Base-by-base conservation (phyloP, 2,329 filamentous ascomycete species). In the Alternaria conjuncta region DNA sequence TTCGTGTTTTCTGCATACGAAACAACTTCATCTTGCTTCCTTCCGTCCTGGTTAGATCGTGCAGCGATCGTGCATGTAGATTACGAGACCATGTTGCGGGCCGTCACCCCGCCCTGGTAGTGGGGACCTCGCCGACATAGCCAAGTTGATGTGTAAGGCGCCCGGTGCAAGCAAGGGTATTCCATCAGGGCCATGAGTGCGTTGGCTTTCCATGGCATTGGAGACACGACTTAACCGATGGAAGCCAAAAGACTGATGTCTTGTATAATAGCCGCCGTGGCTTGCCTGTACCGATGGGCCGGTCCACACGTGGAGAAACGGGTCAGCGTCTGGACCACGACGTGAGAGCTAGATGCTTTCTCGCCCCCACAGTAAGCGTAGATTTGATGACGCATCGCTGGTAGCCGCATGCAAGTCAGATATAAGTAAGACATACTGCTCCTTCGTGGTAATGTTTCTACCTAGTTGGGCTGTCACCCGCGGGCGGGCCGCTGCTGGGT, bases 291-390 rank as follows among this genome's bases (percentile, higher is more conserved):
- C 49, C 60, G 44, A 26, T 25, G 26, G 43, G 21, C 26, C 25
- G 55, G 56, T 55, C 18, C 30, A 49, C 9, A 53, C 32, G 43
- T 55, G 36, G 61, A 44, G 53, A 53, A 63, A 50, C 46, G 36
- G 50, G 59, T 63, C 66, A 70, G 67, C 66, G 23, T 49, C 54
- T 43, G 13, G 41, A 64, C 68, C 60, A 60, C 64, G 58, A 61
- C 49, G 32, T 25, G 44, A 44, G 6, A 59, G 55, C 60, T 32
- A 55, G 53, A 49, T 59, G 49, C 20, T 60, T 20, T 12, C 25
- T 59, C 15, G 43, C 49, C 60, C 49, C 49, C 41, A 61, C 30
- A 50, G 12, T n/a, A 57, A 25, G 8, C 10, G 32, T 26, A 59
- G 43, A 44, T 30, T 30, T 49, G 50, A 58, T 46, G 46, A 28